phyloP scores from a whole-genome alignment of 257 asterid species.

The Solanum bukasovii region DNA sequence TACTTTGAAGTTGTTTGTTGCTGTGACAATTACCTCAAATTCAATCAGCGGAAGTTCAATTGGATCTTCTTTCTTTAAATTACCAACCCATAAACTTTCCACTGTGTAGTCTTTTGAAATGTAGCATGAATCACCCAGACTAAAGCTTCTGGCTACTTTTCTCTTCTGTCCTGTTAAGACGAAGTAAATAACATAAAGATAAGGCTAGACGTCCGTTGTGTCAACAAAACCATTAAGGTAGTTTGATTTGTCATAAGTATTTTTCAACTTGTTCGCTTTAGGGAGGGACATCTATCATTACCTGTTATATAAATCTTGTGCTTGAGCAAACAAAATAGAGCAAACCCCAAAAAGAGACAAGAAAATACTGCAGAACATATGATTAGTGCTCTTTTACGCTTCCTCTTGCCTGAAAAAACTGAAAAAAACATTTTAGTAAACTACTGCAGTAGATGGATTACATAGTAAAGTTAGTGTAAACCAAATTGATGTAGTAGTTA shows the following conservation, averaged over 20 bases:
- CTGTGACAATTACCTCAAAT: conserved; percentile 2
- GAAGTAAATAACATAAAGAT: not conserved
- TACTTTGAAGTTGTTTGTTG: conserved; percentile 11
- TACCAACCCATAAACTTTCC: not conserved
- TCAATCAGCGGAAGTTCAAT: conserved; percentile 10
- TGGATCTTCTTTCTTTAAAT: not conserved
- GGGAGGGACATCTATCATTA: not conserved
- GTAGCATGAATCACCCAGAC: not conserved
- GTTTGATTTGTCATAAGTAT: not conserved
- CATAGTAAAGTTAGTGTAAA: not conserved
- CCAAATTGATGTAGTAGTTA: not conserved
- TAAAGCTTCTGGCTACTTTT: not conserved
- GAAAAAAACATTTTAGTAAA: not conserved
- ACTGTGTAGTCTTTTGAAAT: not conserved
- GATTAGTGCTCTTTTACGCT: not conserved
- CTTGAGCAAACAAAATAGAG: not conserved
- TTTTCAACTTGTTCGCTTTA: not conserved
- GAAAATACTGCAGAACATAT: not conserved
- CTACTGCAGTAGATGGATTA: not conserved
- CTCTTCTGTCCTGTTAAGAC: not conserved
- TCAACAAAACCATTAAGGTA: not conserved
- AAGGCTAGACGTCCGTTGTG: not conserved
- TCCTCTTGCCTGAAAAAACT: conserved; percentile 3
- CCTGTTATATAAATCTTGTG: not conserved
- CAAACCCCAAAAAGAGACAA: not conserved